phyloP scores from a whole-genome alignment of 1,284 basidiomycete species.

The Cystobasidiaceae sp. region DNA sequence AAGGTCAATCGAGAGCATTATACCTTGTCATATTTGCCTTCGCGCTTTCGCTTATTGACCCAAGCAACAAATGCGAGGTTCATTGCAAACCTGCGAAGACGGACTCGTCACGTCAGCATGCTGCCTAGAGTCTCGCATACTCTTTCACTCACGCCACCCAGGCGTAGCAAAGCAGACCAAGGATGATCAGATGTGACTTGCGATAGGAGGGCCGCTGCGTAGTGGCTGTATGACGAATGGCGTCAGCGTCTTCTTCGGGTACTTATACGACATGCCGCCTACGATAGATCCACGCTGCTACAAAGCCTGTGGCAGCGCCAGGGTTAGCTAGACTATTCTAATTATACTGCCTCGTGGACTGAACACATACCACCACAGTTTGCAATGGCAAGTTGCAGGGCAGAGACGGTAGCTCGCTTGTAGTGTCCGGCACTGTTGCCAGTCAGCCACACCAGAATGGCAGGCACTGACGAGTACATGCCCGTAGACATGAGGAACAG shows the following conservation, averaged over 20 bases:
- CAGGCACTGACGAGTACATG: slow-evolving; percentile 43
- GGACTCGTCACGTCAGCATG: too few relatives aligned
- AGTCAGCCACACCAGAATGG: slow-evolving; percentile 41
- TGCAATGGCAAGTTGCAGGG: slow-evolving; percentile 46
- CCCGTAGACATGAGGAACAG: slow-evolving; percentile 44
- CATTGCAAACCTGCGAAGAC: slow-evolving; percentile 35
- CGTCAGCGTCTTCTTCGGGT: too few relatives aligned
- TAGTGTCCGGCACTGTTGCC: slow-evolving; percentile 43
- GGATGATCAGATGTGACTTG: slow-evolving; percentile 44
- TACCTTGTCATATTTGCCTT: slow-evolving; percentile 37
- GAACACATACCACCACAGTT: slow-evolving; percentile 41
- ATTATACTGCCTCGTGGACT: too few relatives aligned
- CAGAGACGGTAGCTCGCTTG: slow-evolving; percentile 45
- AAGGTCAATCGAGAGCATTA: background rate
- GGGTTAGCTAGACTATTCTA: too few relatives aligned
- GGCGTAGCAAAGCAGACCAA: slow-evolving; percentile 42
- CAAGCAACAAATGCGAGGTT: slow-evolving; percentile 38
- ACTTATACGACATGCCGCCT: too few relatives aligned
- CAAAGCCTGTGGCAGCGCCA: slow-evolving; percentile 40
- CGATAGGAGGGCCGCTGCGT: slow-evolving; percentile 41
- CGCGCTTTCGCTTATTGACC: slow-evolving; percentile 37
- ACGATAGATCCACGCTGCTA: slow-evolving; percentile 45
- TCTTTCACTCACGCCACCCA: slow-evolving; percentile 38
- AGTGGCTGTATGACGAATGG: background rate
- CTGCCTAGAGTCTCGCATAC: too few relatives aligned